Evolutionary conservation across 2,329 filamentous ascomycete genomes (phyloP).

Genomic region (Cylindrodendrum hubeiense): DNA sequence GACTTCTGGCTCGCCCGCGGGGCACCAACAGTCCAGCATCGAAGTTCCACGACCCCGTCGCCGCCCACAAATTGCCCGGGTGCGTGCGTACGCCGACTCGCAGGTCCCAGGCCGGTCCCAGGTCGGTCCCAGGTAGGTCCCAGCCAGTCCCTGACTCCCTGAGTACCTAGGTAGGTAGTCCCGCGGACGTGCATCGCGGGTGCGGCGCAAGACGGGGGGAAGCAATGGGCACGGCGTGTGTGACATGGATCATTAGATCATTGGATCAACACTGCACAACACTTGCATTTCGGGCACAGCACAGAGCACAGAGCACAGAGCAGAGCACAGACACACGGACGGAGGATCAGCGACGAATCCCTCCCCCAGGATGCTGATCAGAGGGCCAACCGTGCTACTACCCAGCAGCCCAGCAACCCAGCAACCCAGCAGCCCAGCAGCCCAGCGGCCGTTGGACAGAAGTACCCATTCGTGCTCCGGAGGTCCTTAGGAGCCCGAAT

Average conservation of each 20-base stretch:
- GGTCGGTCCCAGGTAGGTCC: neutral
- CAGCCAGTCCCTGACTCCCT: neutral
- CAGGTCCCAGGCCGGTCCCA: neutral
- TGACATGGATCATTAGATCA: neutral
- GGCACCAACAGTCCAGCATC: neutral
- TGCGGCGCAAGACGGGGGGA: slow-evolving; percentile 18
- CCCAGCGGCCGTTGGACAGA: slow-evolving; percentile 5
- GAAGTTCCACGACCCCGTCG: neutral
- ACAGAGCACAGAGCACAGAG: neutral
- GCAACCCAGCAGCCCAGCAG: neutral
- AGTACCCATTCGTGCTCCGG: neutral
- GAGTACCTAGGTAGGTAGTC: no score
- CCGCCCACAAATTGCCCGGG: slow-evolving; percentile 5
- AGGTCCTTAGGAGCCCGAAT: neutral
- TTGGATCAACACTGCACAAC: slow-evolving; percentile 5
- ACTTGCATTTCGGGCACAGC: neutral
- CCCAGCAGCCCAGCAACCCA: no score
- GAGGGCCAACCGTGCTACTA: neutral
- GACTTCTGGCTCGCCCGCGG: neutral
- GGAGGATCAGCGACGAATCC: neutral
- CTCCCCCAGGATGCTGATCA: neutral
- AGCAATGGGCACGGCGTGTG: neutral
- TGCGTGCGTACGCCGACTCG: slow-evolving; percentile 6
- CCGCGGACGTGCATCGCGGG: slow-evolving; percentile 10
- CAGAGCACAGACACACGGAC: neutral